Conservation (phyloP, 805 yeast genomes). For the Cephaloascus albidus region DNA sequence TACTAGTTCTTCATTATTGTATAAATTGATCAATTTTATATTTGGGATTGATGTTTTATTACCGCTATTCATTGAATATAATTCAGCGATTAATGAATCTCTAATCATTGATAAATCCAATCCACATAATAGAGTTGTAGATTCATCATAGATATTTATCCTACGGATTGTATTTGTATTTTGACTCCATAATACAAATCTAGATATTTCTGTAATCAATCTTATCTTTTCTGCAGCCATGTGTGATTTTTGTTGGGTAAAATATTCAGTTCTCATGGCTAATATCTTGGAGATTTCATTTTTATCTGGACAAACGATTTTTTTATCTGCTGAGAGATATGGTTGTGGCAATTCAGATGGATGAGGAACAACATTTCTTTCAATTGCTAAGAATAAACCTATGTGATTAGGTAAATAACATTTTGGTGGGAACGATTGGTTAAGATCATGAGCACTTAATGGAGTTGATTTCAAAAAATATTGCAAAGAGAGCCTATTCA, state of each 20-base stretch:
- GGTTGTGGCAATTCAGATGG: conserved; percentile 37
- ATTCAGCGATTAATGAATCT: conserved; percentile 14
- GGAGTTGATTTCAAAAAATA: conserved; percentile 5
- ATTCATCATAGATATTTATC: conserved; percentile 13
- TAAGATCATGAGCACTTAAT: conserved; percentile 6
- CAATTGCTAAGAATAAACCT: conserved; percentile 19
- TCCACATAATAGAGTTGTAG: conserved; percentile 15
- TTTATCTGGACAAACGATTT: conserved; percentile 25
- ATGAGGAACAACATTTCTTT: conserved; percentile 16
- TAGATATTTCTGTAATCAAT: conserved; percentile 23
- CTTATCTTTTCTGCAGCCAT: conserved; percentile 31
- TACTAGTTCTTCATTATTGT: conserved; percentile 4
- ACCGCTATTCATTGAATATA: conserved; percentile 8
- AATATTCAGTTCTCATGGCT: conserved; percentile 26
- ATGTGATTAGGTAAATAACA: conserved; percentile 18
- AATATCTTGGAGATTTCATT: conserved; percentile 20
- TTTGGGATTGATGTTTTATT: conserved; percentile 6
- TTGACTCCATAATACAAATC: conserved; percentile 17
- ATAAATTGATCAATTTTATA: conserved; percentile 12
- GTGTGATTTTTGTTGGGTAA: conserved; percentile 25
- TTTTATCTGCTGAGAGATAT: conserved; percentile 28
- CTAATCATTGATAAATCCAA: conserved; percentile 10
- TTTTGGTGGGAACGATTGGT: conserved; percentile 4
- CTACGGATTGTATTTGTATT: conserved; percentile 10
- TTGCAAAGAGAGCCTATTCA: neutral